phyloP scores from a whole-genome alignment of 345 rosid species.

The Eucalyptus urophylla region DNA sequence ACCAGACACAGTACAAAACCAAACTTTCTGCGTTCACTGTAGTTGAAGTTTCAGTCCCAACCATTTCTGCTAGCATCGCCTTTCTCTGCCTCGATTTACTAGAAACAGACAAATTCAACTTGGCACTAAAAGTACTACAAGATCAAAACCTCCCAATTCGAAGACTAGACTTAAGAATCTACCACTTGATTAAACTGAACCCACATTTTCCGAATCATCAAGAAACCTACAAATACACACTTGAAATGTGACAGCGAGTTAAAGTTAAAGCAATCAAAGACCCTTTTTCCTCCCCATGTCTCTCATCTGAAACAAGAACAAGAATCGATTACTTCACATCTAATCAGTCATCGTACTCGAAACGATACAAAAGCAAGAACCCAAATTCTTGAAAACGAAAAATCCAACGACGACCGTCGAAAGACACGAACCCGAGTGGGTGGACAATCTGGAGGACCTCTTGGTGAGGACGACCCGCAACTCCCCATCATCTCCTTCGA shows the following conservation, averaged over 20 bases:
- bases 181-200: not conserved
- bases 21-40: slow-evolving; percentile 41
- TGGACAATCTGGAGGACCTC: slow-evolving; percentile 64
- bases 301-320: not conserved
- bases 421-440: slow-evolving; percentile 68
- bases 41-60: slow-evolving; percentile 38
- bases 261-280: too few species aligned
- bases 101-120: not conserved
- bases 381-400: not conserved
- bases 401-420: not conserved
- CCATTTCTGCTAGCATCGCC: not conserved
- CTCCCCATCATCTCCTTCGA: slow-evolving; percentile 75
- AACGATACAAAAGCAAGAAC: not conserved
- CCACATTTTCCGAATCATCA: not conserved
- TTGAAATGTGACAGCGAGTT: not conserved
- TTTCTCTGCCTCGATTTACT: not conserved
- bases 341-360: not conserved
- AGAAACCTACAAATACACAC: not conserved
- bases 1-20: not conserved
- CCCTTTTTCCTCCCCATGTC: too few species aligned
- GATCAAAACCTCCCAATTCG: not conserved
- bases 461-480: slow-evolving; percentile 77
- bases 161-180: not conserved
- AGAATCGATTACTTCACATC: not conserved
- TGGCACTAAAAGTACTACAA: not conserved